These are phyloP conservation scores for Passiflora organensis DNA, from an alignment of 345 rosid species.

Conservation along the genomic window DNA sequence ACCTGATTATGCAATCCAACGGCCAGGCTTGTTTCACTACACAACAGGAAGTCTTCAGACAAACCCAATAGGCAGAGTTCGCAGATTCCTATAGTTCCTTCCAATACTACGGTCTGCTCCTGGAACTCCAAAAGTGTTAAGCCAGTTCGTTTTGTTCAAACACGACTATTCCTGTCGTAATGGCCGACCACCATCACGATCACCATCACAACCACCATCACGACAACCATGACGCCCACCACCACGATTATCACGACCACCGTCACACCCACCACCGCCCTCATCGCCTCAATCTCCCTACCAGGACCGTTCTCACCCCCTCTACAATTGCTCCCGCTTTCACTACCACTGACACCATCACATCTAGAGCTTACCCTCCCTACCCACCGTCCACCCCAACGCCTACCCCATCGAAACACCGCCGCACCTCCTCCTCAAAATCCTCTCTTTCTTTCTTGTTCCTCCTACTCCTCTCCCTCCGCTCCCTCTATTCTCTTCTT, in stretches of 20 bases:
- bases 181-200: neutral
- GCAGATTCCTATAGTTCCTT: too few species aligned
- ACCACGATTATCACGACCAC: slow-evolving; percentile 29
- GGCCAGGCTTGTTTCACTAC: too few species aligned
- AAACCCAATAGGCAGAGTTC: too few species aligned
- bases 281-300: slow-evolving; percentile 60
- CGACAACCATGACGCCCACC: slow-evolving; percentile 37
- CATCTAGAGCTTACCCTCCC: slow-evolving; percentile 34
- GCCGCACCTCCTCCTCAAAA: slow-evolving; percentile 26
- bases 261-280: slow-evolving; percentile 65
- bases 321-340: slow-evolving; percentile 7
- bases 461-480: slow-evolving; percentile 49
- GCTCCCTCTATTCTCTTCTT: slow-evolving; percentile 51
- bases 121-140: too few species aligned
- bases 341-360: neutral
- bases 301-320: slow-evolving; percentile 13
- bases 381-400: slow-evolving; percentile 49
- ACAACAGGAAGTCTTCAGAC: too few species aligned
- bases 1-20: too few species aligned
- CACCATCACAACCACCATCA: slow-evolving; percentile 12
- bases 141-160: too few species aligned
- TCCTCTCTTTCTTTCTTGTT: slow-evolving; percentile 25
- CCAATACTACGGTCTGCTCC: too few species aligned
- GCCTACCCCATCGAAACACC: slow-evolving; percentile 64
- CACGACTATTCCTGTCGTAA: neutral